Base-by-base conservation (phyloP, 1,139 yeast species). In the Blastobotrys proliferans region DNA sequence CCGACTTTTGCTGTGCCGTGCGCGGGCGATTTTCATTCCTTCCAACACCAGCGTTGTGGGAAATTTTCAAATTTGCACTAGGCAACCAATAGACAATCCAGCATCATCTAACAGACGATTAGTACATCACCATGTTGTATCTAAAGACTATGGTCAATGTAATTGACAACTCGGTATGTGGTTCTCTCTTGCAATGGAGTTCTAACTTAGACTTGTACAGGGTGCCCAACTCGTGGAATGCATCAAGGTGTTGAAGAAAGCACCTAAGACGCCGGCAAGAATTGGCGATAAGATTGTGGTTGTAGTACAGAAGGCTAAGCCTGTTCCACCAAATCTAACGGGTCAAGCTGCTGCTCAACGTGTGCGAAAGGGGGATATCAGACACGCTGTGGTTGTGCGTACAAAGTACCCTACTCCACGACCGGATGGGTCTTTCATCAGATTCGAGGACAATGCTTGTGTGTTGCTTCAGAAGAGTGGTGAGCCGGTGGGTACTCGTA, bases 361-460 rank as follows among this genome's bases (percentile, higher is more conserved):
- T 63, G 95, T 90, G 35, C 86, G 90, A 66, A 83, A 94, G 67
- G 95, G 97, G 57, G 98, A 92, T 59, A 87, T 92, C 41, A 83
- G 94, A 50, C 94, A 94, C 61, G 99, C 97, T 5, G 90, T 92
- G 20, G 85, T 92, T 35, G 97, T 88, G 18, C 81, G 98, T 63
- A 87, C 97, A 2, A 87, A 82, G 67, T 90, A 92, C 52, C 90
- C 88, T 26, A 79, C 81, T 48, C 77, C 76, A 62, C 79, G 99
- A 61, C 74, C 81, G 2, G 97, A 94, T 61, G 99, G 99, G 2
- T 76, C 95, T 6, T 79, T 80, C 19, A 74, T 92, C 31, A 73
- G 87, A 54, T 92, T 92, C 61, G 97, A 92, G 62, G 99, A 92
- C 66, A 92, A 92, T 64, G 98, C 98, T 1, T 90, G 97, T 69